A percentile compares a stretch with the other conserved stretches of the same genome.
Evolutionary conservation across 108 stramenopile genomes (phyloP).

Genomic region (Aureococcus anophagefferens): DNA sequence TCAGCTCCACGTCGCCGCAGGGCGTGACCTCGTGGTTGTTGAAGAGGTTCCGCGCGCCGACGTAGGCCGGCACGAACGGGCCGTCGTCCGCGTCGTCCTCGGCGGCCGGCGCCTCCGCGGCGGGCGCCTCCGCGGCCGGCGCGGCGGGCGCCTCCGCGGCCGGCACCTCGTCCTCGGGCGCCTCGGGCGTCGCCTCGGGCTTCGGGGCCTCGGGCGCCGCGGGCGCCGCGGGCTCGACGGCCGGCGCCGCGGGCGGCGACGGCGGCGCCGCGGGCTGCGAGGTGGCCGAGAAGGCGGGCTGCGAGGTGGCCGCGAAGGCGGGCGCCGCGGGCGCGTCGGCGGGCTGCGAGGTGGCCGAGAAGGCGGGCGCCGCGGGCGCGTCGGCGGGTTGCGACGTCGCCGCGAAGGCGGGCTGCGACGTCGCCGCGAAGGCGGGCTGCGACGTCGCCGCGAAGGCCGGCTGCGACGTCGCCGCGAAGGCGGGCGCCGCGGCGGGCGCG

Average conservation of each 20-base stretch:
- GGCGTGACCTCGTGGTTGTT: conserved; percentile 61
- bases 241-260: no score
- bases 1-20: conserved; percentile 46
- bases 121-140: conserved; percentile 27
- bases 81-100: conserved; percentile 41
- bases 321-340: no score
- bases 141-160: conserved; percentile 35
- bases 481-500: conserved; percentile 29
- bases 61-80: conserved; percentile 51
- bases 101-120: conserved; percentile 21
- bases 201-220: no score
- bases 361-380: no score
- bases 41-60: conserved; percentile 73
- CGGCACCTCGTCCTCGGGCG: conserved; percentile 32
- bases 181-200: conserved; percentile 10
- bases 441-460: conserved; percentile 26
- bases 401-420: no score
- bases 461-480: conserved; percentile 33
- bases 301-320: no score
- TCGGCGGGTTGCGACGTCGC: no score
- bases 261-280: no score
- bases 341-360: no score
- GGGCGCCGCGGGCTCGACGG: no score
- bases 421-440: no score
- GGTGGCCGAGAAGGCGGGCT: no score